Evolutionary conservation across 495 filamentous ascomycete genomes (phyloP).

Genomic region (Trichocladium antarcticum): DNA sequence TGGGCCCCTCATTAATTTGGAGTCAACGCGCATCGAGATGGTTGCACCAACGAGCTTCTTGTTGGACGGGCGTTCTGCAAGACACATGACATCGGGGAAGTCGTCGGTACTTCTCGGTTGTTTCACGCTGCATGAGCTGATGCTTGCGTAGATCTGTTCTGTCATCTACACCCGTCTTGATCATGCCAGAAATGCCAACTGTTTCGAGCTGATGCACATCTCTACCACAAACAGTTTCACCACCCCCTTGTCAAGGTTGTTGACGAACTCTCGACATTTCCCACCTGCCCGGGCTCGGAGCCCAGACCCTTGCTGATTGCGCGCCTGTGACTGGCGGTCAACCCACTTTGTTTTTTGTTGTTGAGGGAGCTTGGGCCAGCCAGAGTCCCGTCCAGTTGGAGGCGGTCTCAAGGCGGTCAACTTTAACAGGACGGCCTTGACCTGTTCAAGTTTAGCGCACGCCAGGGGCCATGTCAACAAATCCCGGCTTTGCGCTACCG

Average conservation of each 20-base stretch:
- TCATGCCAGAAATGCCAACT: background rate
- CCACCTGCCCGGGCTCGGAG: conserved; percentile 5
- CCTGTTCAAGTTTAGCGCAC: conserved; percentile 11
- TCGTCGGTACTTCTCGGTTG: conserved; percentile 1
- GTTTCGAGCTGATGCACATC: too few species aligned
- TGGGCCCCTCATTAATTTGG: conserved; percentile 13
- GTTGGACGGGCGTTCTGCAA: background rate
- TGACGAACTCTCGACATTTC: conserved; percentile 4
- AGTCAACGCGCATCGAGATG: background rate
- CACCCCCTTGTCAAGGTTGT: background rate
- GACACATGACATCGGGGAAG: background rate
- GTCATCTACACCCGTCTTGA: background rate
- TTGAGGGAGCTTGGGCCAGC: conserved; percentile 25
- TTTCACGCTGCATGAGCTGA: conserved; percentile 2
- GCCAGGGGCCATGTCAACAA: conserved; percentile 12
- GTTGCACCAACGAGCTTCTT: background rate
- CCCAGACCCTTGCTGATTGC: conserved; percentile 5
- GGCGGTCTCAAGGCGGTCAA: conserved; percentile 21
- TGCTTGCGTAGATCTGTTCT: background rate
- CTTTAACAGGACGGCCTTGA: conserved; percentile 1
- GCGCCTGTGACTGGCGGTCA: conserved; percentile 7
- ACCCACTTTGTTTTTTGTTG: conserved; percentile 16
- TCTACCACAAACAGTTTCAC: too few species aligned
- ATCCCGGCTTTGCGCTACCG: conserved; percentile 8
- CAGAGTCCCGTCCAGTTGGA: conserved; percentile 5